Evolutionary conservation across 2,329 filamentous ascomycete species (phyloP), one percentile per base, ranked within the genome.

Genomic region (Beauveria caledonica): DNA sequence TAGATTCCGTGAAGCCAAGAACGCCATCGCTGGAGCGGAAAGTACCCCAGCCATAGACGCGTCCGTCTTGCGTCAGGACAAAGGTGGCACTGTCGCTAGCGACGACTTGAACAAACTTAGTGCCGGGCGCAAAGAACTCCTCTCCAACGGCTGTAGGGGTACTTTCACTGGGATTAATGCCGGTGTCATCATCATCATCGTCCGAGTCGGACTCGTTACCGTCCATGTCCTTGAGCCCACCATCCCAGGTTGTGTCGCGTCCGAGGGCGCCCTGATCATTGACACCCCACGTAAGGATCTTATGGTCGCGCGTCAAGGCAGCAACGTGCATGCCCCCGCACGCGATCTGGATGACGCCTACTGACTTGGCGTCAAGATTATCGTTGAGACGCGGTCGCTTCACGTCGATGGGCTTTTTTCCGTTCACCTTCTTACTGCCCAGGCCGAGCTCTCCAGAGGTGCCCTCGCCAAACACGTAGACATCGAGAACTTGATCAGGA

Each of bases 371-470:
- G 5, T 69, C 68, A 13, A 76, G 70, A 58, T 90, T 86, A 65
- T 91, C 88, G 70, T 92, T 92, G 65, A 92, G 87, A 64, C 84
- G 86, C 19, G 90, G 90, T 33, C 89, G 89, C 88, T 90, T 92
- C 29, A 88, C 89, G 55, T 92, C 87, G 65, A 89, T 84, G 42
- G 81, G 80, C 72, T 78, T 80, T 76, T 83, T 83, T 64, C 77
- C 78, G 62, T 81, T 76, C 66, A 84, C 84, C 85, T 68, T 78
- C 69, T 84, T 85, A 63, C 80, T 84, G 51, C 90, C 90, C 19
- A 95, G 82, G 42, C 90, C 90, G 49, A 95, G 86, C 76, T 95
- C 90, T 66, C 90, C 90, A n/a, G 85, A 86, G 63, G 83, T 83
- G 42, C 89, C 90, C 71, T 91, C 88, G 57, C 90, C 90, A 67